Percentiles rank a stretch among this genome's conserved stretches.
Evolutionary conservation across 768 basidiomycete genomes (phyloP).

Genomic region (Agaricus blazei): DNA sequence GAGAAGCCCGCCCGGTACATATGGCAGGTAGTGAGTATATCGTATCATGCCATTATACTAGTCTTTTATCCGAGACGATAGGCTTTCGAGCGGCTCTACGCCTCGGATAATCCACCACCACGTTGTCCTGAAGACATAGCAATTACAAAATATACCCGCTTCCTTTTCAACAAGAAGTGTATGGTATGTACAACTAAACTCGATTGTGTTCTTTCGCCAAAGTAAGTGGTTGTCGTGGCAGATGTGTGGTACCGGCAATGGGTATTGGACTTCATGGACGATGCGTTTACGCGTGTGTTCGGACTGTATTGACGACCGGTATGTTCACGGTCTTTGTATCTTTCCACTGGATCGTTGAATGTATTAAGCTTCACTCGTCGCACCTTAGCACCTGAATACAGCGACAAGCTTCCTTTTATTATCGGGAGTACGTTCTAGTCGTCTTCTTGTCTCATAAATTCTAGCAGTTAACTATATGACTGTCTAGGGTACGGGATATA

Average conservation of each 20-base stretch:
- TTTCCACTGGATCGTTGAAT: neutral
- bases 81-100: neutral
- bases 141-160: neutral
- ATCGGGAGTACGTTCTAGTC: neutral
- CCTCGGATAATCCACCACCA: neutral
- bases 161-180: neutral
- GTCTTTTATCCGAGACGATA: neutral
- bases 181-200: neutral
- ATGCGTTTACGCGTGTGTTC: neutral
- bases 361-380: neutral
- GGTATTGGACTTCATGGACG: neutral
- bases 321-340: neutral
- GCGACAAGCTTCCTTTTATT: neutral
- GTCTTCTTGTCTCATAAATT: no score
- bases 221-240: neutral
- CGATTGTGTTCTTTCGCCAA: neutral
- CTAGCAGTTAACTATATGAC: neutral
- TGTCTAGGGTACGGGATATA: neutral
- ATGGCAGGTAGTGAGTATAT: slow-evolving; percentile 26
- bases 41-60: neutral
- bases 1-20: slow-evolving; percentile 14
- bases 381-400: no score
- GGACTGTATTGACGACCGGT: neutral
- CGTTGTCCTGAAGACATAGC: slow-evolving; percentile 1
- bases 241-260: neutral